A percentile compares a stretch with the other conserved stretches of the same genome.
These are phyloP conservation scores for Flaveria floridana DNA, from an alignment of 140 eudicot species.

Conservation along the genomic window DNA sequence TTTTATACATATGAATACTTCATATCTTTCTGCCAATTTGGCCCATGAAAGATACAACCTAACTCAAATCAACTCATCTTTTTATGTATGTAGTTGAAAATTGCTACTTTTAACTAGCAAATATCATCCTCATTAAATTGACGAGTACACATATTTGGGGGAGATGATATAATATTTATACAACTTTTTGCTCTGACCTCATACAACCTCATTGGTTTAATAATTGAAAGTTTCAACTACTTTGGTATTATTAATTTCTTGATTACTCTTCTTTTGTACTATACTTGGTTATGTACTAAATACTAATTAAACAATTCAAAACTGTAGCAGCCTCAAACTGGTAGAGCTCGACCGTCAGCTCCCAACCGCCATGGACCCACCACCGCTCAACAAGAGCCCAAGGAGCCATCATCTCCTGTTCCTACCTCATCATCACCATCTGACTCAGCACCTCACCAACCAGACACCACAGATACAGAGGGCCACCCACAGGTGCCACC, in stretches of 20 bases:
- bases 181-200: not conserved
- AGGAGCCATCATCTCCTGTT: slow-evolving; percentile 45
- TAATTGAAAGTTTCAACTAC: not conserved
- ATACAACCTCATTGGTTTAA: not conserved
- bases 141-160: not conserved
- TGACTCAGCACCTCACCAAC: slow-evolving; percentile 37
- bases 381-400: slow-evolving; percentile 35
- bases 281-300: not conserved
- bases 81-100: no score
- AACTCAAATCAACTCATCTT: not conserved
- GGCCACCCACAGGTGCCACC: slow-evolving; percentile 33
- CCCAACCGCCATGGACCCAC: slow-evolving; percentile 36
- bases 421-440: slow-evolving; percentile 39
- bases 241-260: not conserved
- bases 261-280: not conserved
- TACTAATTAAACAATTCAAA: slow-evolving; percentile 15
- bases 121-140: not conserved
- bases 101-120: not conserved
- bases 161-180: not conserved
- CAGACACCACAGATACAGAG: slow-evolving; percentile 30
- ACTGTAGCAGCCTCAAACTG: slow-evolving; percentile 41
- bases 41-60: not conserved
- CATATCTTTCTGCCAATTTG: not conserved
- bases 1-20: not conserved
- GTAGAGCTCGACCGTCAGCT: slow-evolving; percentile 41